Conservation (phyloP, 2,329 filamentous ascomycete genomes). For the Amphichorda felina region DNA sequence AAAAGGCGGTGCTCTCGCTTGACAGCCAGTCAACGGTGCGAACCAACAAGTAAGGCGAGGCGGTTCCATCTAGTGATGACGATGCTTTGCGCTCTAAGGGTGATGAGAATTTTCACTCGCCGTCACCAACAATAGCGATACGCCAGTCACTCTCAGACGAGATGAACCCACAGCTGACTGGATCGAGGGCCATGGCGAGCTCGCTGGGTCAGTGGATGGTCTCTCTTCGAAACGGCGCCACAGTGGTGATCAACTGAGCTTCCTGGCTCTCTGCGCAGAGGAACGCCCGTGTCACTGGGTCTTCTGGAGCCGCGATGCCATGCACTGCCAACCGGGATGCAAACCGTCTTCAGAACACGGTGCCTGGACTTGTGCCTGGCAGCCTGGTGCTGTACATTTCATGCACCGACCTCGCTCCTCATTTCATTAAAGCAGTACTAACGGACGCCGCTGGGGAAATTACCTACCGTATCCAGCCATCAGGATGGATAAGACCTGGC, state of each 20-base stretch:
- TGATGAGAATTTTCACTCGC: too few relatives aligned
- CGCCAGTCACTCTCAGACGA: too few relatives aligned
- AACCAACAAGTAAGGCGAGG: background rate
- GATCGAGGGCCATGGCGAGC: background rate
- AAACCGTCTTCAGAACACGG: background rate
- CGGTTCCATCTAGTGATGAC: background rate
- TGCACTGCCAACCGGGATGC: background rate
- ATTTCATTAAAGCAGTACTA: background rate
- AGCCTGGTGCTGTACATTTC: too few relatives aligned
- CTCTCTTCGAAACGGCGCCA: background rate
- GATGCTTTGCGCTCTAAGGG: too few relatives aligned
- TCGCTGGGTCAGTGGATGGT: background rate
- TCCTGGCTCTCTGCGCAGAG: background rate
- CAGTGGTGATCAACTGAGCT: background rate
- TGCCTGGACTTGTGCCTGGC: too few relatives aligned
- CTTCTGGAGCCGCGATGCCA: too few relatives aligned
- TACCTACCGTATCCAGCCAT: conserved; percentile 2
- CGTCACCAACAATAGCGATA: too few relatives aligned
- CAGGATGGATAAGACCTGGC: conserved; percentile 1
- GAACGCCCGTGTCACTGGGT: too few relatives aligned
- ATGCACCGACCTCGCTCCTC: too few relatives aligned
- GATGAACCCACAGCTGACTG: background rate
- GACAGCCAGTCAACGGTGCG: background rate
- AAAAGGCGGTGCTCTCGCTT: background rate
- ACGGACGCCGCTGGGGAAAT: conserved; percentile 4